Conservation (phyloP, 768 basidiomycete genomes). For the Rhodocollybia butyracea region DNA sequence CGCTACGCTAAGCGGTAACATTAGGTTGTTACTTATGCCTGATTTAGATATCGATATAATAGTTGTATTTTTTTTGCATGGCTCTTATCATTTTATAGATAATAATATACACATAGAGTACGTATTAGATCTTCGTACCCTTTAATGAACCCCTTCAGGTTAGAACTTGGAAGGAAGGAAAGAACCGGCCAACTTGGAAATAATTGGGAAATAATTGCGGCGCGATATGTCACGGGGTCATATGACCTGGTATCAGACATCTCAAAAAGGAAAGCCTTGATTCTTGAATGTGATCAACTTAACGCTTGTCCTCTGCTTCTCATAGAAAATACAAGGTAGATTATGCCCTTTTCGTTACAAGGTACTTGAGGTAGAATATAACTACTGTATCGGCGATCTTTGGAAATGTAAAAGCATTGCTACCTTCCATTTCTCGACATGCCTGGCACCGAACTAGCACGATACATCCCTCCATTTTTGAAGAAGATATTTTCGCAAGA, state of each 20-base stretch:
- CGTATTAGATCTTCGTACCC: too few relatives aligned
- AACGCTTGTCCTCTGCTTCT: neutral
- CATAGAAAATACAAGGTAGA: constrained; percentile 4
- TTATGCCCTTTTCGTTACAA: neutral
- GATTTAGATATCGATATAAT: too few relatives aligned
- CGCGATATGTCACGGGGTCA: too few relatives aligned
- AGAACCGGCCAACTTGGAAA: too few relatives aligned
- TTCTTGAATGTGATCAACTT: neutral
- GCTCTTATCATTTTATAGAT: too few relatives aligned
- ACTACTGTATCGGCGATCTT: neutral
- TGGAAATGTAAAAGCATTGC: neutral
- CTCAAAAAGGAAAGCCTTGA: neutral
- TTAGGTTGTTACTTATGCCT: neutral
- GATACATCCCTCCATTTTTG: constrained; percentile 5
- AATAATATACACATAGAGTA: too few relatives aligned
- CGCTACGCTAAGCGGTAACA: constrained; percentile 64
- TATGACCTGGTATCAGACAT: too few relatives aligned
- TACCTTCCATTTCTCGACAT: neutral
- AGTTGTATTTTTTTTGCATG: too few relatives aligned
- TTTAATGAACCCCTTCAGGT: too few relatives aligned
- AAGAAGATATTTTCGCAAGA: neutral
- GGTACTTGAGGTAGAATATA: neutral
- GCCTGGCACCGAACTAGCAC: neutral
- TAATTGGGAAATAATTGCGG: too few relatives aligned
- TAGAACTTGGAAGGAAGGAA: too few relatives aligned